Evolutionary conservation across 352 stramenopile species (phyloP).

Genomic region (Globisporangium parvum): DNA sequence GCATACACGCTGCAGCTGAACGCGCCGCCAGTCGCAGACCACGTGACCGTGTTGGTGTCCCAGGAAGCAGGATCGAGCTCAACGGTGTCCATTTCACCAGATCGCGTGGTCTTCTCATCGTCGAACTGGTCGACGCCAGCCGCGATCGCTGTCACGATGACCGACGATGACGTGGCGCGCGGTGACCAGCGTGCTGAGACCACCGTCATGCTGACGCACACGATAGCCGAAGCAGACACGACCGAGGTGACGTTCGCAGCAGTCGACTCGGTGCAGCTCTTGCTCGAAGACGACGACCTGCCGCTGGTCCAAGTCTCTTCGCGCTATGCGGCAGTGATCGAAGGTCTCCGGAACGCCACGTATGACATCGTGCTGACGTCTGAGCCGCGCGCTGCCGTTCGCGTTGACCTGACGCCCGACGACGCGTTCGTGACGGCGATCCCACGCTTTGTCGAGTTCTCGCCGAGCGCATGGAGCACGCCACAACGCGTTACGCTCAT

Average conservation of each 20-base stretch:
- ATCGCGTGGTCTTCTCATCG: slow-evolving; percentile 26
- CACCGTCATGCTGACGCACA: slow-evolving; percentile 25
- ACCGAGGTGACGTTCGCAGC: slow-evolving; percentile 27
- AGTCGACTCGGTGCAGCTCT: slow-evolving; percentile 24
- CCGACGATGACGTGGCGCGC: slow-evolving; percentile 21
- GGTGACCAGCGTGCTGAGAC: slow-evolving; percentile 10
- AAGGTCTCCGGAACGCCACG: slow-evolving; percentile 39
- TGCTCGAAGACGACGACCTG: slow-evolving; percentile 48
- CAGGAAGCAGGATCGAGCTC: background rate
- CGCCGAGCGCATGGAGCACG: slow-evolving; percentile 26
- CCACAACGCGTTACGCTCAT: slow-evolving; percentile 28
- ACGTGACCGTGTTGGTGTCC: slow-evolving; percentile 5
- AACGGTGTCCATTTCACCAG: slow-evolving; percentile 24
- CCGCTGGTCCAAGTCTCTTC: slow-evolving; percentile 45
- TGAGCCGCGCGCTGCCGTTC: slow-evolving; percentile 30
- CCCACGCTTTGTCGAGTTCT: slow-evolving; percentile 32
- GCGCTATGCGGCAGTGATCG: slow-evolving; percentile 36
- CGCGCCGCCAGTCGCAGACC: slow-evolving; percentile 21
- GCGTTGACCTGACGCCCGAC: slow-evolving; percentile 21
- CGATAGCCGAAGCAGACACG: slow-evolving; percentile 23
- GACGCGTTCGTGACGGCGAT: slow-evolving; percentile 9
- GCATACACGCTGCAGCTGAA: slow-evolving; percentile 40
- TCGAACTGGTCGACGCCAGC: slow-evolving; percentile 36
- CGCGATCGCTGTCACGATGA: slow-evolving; percentile 21
- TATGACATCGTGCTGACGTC: slow-evolving; percentile 45